Conservation (phyloP, 805 yeast species). For the Kodamaea nitidulidarum region DNA sequence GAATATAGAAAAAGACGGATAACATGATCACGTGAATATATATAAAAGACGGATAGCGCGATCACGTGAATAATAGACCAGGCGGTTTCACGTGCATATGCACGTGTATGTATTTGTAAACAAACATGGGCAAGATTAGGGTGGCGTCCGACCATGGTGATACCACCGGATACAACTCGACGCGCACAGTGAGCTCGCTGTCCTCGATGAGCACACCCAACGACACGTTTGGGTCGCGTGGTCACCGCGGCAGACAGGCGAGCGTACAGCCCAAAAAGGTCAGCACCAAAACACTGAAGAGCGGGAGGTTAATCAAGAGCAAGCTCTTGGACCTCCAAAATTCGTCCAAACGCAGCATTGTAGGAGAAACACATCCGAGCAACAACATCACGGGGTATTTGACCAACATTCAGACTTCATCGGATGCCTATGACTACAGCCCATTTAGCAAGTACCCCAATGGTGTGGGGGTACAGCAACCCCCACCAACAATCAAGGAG, state of each 20-base stretch:
- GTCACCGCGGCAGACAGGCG: constrained; percentile 3
- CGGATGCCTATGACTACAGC: constrained; percentile 35
- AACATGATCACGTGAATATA: neutral
- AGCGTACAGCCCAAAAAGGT: constrained; percentile 8
- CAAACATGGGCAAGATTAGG: constrained; percentile 3
- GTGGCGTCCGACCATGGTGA: constrained; percentile 1
- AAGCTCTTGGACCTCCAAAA: constrained; percentile 38
- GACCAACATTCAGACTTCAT: constrained; percentile 29
- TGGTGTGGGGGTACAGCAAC: constrained; percentile 15
- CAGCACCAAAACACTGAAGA: constrained; percentile 17
- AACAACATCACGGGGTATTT: constrained; percentile 22
- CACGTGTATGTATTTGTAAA: constrained; percentile 1
- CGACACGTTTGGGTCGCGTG: constrained; percentile 21
- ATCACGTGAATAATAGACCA: too few relatives aligned
- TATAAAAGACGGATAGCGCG: neutral
- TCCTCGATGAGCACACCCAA: constrained; percentile 40
- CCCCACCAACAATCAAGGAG: constrained; percentile 35
- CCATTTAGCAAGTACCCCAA: constrained; percentile 26
- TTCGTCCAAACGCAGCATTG: constrained; percentile 25
- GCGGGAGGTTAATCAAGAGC: constrained; percentile 29
- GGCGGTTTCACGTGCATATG: too few relatives aligned
- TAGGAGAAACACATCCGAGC: constrained; percentile 16
- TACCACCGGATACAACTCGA: constrained; percentile 15
- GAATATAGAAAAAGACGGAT: neutral
- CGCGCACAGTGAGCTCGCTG: constrained; percentile 34